Conservation (phyloP, 257 asterid genomes). For the Misopates orontium region DNA sequence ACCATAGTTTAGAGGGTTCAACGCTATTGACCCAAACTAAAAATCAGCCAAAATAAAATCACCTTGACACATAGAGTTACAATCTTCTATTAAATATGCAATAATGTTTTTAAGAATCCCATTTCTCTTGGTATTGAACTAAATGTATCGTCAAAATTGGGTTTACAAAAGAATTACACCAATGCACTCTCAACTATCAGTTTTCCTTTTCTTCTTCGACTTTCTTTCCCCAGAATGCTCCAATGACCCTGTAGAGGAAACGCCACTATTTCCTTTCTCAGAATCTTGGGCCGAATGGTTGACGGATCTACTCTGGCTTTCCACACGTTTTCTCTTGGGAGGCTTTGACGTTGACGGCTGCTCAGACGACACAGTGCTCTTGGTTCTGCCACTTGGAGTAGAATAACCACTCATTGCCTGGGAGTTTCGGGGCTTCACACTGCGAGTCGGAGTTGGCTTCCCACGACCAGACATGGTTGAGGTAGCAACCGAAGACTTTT, state of each 20-base stretch:
- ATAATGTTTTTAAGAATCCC: not conserved
- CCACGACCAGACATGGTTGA: constrained; percentile 48
- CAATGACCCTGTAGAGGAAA: constrained; percentile 47
- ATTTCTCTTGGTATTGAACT: not conserved
- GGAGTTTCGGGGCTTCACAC: constrained; percentile 38
- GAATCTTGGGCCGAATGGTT: constrained; percentile 49
- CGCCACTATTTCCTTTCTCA: constrained; percentile 45
- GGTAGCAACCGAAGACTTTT: constrained; percentile 47
- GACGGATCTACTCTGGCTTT: constrained; percentile 31
- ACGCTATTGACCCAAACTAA: too few species aligned
- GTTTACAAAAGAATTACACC: not conserved
- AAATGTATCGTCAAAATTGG: not conserved
- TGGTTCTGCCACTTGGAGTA: constrained; percentile 42
- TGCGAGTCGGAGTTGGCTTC: constrained; percentile 23
- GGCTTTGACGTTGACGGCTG: constrained; percentile 39
- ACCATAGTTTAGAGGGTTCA: too few species aligned
- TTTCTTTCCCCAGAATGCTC: constrained; percentile 48
- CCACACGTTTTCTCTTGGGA: constrained; percentile 46
- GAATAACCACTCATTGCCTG: constrained; percentile 41
- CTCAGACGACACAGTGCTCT: constrained; percentile 32
- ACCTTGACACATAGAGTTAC: not conserved
- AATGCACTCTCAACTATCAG: constrained; percentile 20
- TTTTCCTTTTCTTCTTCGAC: constrained; percentile 49
- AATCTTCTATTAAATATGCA: not conserved
- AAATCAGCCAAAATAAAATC: too few species aligned